A percentile compares a stretch with the other conserved stretches of the same genome.
phyloP scores from a whole-genome alignment of 768 basidiomycete genomes.

The Boletus vinaceobasis region DNA sequence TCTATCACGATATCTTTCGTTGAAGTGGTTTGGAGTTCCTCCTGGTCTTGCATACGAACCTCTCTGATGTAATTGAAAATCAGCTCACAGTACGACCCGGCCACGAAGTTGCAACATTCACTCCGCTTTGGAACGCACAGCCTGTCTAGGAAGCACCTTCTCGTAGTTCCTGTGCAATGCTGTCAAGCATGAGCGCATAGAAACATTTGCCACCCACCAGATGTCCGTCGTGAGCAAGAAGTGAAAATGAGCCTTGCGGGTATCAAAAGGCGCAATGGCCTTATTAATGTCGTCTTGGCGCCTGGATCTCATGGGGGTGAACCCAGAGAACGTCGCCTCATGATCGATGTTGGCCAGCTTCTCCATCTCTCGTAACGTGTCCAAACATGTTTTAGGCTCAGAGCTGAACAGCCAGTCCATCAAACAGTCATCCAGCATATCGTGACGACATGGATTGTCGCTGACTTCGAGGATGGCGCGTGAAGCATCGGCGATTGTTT shows the following conservation, averaged over 20 bases:
- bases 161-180: neutral
- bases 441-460: neutral
- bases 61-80: neutral
- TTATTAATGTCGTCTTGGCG: neutral
- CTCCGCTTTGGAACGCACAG: neutral
- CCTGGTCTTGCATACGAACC: neutral
- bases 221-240: slow-evolving; percentile 9
- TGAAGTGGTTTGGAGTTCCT: neutral
- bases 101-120: neutral
- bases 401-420: slow-evolving; percentile 1
- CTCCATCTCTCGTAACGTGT: neutral
- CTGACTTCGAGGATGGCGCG: slow-evolving; percentile 3
- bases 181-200: neutral
- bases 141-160: neutral
- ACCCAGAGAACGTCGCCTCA: neutral
- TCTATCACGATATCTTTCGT: neutral
- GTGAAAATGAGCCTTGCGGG: slow-evolving; percentile 4
- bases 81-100: neutral
- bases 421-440: slow-evolving; percentile 5
- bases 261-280: neutral
- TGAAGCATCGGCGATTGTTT: slow-evolving; percentile 3
- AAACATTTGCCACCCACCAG: neutral
- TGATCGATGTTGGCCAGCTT: neutral
- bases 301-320: neutral
- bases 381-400: slow-evolving; percentile 6